Evolutionary conservation across 352 stramenopile genomes (phyloP).

Genomic region (Phytophthora cajani): DNA sequence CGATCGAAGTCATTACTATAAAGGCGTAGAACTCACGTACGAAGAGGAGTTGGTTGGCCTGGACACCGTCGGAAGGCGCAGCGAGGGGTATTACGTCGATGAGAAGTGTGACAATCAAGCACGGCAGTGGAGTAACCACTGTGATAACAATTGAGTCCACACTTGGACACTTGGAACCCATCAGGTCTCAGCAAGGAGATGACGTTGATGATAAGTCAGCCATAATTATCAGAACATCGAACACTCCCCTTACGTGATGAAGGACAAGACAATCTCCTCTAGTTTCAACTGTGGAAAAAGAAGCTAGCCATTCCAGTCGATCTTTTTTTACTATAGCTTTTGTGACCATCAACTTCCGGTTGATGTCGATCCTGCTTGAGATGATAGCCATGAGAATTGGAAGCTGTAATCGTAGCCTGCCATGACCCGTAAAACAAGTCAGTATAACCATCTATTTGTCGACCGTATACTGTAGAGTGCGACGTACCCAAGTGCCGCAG

Average conservation of each 20-base stretch:
- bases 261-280: neutral
- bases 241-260: neutral
- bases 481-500: conserved; percentile 33
- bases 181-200: neutral
- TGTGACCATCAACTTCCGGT: neutral
- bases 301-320: neutral
- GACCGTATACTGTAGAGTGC: neutral
- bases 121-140: neutral
- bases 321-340: neutral
- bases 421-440: neutral
- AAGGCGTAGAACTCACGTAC: neutral
- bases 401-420: conserved; percentile 10
- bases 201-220: neutral
- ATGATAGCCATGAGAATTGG: neutral
- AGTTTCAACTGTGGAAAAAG: no score
- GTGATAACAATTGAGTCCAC: neutral
- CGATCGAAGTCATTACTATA: neutral
- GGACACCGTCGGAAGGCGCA: neutral
- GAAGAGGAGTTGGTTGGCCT: neutral
- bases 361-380: neutral
- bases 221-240: neutral
- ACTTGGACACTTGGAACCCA: neutral
- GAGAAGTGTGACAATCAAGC: neutral
- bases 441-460: neutral
- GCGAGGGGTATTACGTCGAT: neutral